phyloP scores from a whole-genome alignment of 495 filamentous ascomycete species.

The Chaetomium tenue region DNA sequence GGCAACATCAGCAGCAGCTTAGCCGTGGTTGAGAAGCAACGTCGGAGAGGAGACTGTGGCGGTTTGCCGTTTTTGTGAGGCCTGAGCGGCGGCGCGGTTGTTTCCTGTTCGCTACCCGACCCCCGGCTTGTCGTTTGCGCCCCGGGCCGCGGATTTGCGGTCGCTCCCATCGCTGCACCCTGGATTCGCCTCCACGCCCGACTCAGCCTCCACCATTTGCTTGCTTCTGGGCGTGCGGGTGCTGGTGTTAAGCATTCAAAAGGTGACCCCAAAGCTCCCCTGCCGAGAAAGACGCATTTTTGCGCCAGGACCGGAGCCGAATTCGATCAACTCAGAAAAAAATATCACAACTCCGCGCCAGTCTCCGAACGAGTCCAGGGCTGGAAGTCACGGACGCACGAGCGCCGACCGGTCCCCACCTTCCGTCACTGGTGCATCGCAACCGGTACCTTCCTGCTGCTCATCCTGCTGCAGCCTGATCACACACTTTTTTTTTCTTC shows the following conservation, averaged over 20 bases:
- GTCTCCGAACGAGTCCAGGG: constrained; percentile 18
- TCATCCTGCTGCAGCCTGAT: constrained; percentile 36
- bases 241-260: background rate
- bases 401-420: constrained; percentile 29
- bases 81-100: constrained; percentile 10
- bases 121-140: constrained; percentile 16
- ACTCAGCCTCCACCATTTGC: constrained; percentile 16
- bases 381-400: constrained; percentile 28
- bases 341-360: constrained; percentile 9
- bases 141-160: constrained; percentile 15
- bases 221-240: constrained; percentile 2
- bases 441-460: constrained; percentile 19
- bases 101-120: constrained; percentile 12
- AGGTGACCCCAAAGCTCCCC: background rate
- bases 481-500: constrained; percentile 31
- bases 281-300: constrained; percentile 2
- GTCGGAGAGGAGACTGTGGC: constrained; percentile 11
- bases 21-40: constrained; percentile 1
- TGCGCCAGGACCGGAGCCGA: constrained; percentile 8
- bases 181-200: constrained; percentile 16
- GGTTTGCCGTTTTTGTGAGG: constrained; percentile 10
- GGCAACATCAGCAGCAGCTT: background rate
- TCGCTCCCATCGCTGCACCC: constrained; percentile 8
- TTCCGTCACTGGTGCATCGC: constrained; percentile 30
- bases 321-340: background rate